Evolutionary conservation across 2,329 filamentous ascomycete genomes (phyloP).

Genomic region (Ophidiomyces ophidiicola): DNA sequence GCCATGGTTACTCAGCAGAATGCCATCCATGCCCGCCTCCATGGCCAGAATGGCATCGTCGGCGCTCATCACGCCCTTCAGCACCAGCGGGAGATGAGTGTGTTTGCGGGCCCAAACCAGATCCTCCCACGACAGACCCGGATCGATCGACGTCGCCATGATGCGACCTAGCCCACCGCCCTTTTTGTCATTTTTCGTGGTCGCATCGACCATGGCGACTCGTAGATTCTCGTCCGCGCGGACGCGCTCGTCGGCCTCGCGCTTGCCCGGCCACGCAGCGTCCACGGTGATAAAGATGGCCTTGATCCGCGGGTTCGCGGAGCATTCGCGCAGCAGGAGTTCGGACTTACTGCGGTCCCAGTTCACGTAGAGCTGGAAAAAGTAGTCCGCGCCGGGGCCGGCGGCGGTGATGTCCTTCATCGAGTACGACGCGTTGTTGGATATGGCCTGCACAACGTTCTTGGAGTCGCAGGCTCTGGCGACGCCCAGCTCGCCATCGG

Average conservation of each 20-base stretch:
- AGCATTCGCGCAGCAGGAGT: conserved; percentile 34
- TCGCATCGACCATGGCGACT: conserved; percentile 35
- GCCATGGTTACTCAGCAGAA: conserved; percentile 48
- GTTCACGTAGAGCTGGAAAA: conserved; percentile 48
- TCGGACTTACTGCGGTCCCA: conserved; percentile 39
- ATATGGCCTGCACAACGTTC: conserved; percentile 49
- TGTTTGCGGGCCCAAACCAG: conserved; percentile 41
- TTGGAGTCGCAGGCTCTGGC: conserved; percentile 41
- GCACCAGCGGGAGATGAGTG: conserved; percentile 40
- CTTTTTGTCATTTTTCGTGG: conserved; percentile 40
- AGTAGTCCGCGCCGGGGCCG: conserved; percentile 34
- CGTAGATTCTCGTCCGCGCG: conserved; percentile 35
- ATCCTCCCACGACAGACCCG: conserved; percentile 42
- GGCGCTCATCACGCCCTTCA: conserved; percentile 47
- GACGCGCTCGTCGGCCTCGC: conserved; percentile 46
- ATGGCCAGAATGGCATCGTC: conserved; percentile 43
- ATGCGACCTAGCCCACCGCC: conserved; percentile 42
- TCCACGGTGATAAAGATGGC: conserved; percentile 45
- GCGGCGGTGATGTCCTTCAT: conserved; percentile 42
- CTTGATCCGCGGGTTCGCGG: conserved; percentile 31
- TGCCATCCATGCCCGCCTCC: conserved; percentile 41
- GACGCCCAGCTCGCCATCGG: conserved; percentile 50
- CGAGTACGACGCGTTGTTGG: conserved; percentile 50
- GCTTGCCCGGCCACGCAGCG: conserved; percentile 43
- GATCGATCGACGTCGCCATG: conserved; percentile 43